Conservation (phyloP, 208 protist species). For the Tritrichomonas foetus region DNA sequence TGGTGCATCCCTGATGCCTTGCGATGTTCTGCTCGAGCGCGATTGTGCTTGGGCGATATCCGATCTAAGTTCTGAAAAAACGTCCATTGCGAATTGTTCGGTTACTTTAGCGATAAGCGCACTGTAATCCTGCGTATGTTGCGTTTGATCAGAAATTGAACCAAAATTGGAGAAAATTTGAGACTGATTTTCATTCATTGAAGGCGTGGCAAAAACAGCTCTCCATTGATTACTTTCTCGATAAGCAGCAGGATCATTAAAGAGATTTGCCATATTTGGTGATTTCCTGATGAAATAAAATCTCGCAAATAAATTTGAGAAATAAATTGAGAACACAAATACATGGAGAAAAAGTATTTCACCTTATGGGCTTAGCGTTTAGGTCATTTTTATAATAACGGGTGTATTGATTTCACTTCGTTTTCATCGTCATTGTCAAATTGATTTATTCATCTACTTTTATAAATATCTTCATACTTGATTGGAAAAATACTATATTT, state of each 20-base stretch:
- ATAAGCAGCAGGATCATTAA: background rate
- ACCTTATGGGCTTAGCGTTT: too few species aligned
- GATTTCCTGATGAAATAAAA: too few species aligned
- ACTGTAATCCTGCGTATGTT: background rate
- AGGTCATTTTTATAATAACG: too few species aligned
- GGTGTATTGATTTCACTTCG: too few species aligned
- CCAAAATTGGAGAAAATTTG: conserved; percentile 33
- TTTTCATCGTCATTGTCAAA: too few species aligned
- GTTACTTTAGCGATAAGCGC: background rate
- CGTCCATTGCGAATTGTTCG: conserved; percentile 30
- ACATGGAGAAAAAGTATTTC: too few species aligned
- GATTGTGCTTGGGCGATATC: background rate
- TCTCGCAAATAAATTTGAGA: too few species aligned
- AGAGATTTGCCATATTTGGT: background rate
- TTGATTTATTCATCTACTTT: too few species aligned
- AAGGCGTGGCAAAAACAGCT: conserved; percentile 1
- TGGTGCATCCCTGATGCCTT: background rate
- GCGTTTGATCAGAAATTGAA: background rate
- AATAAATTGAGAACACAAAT: too few species aligned
- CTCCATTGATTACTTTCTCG: conserved; percentile 27
- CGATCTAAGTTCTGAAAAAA: background rate
- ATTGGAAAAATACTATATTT: too few species aligned
- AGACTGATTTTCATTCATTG: background rate
- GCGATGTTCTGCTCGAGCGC: background rate
- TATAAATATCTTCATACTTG: too few species aligned